Evolutionary conservation across 768 basidiomycete species (phyloP).

Genomic region (Tricholoma hemisulphureum): DNA sequence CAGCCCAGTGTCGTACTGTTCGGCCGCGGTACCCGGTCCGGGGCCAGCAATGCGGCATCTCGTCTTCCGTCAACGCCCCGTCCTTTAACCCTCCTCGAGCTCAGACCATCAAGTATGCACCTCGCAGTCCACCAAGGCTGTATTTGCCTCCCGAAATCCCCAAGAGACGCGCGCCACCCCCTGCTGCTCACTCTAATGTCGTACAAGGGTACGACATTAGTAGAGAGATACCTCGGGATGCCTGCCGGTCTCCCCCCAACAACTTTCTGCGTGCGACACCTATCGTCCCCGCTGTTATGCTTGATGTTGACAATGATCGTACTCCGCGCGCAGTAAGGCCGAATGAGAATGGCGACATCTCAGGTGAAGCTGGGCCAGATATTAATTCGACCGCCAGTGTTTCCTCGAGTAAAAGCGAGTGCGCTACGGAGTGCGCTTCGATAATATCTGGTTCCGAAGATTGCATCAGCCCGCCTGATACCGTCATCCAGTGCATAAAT

Average conservation of each 20-base stretch:
- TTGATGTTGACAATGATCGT: neutral
- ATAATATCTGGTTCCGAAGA: neutral
- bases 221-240: neutral
- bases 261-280: too few relatives aligned
- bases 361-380: neutral
- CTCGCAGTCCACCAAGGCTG: neutral
- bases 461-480: neutral
- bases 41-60: neutral
- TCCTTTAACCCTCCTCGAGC: neutral
- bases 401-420: neutral
- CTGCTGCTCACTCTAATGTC: neutral
- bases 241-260: neutral
- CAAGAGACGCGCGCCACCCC: neutral
- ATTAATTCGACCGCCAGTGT: neutral
- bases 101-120: neutral
- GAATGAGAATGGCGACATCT: neutral
- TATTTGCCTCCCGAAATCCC: neutral
- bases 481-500: neutral
- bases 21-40: neutral
- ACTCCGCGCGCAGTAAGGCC: neutral
- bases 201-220: neutral
- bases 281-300: neutral
- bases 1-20: neutral
- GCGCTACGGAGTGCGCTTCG: neutral
- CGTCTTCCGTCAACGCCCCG: neutral